Base-by-base conservation (phyloP, 345 rosid species). In the Eucalyptus caleyi region DNA sequence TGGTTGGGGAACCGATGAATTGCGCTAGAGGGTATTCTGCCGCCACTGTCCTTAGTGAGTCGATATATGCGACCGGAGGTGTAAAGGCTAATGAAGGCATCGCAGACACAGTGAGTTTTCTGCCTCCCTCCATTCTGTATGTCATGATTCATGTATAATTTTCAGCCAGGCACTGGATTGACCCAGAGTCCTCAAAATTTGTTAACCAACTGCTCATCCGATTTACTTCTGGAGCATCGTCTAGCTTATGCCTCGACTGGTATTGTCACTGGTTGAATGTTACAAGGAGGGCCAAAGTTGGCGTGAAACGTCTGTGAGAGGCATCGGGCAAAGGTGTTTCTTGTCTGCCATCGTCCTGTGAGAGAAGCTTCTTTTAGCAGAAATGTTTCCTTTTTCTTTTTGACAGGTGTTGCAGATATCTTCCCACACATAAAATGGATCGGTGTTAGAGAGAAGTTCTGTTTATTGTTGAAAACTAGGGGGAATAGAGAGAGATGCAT, bases 51-150 rank as follows among this genome's bases (percentile, higher is more conserved):
- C 88, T 95, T 34, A 93, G 92, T 50, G 96, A 92, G 59, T 91
- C 91, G 11, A 91, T 97, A 87, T 93, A 94, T 87, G 95, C 92
- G 4, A 90, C 95, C 12, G 99, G 98, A 86, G 99, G 99, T 45
- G 87, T 95, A 87, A 88, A 77, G 69, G 62, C 81, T 30, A 94
- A 90, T 53, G 91, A 87, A 26, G 83, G 87, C 91, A 89, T 93
- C 18, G 69, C 93, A 50, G 95, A 93, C 85, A 93, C 94, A 56
- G 98, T 96, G 94, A 40, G 92, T 87, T 87, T 86, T 86, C 77
- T 21, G 37, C 30, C 50, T 10, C 19, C 21, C 49, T 86, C 42
- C 12, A 16, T 86, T 88, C 10, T 49, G 85, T 24, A 5, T 0
- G 5, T 67, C 40, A 2, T 67, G 80, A 32, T 8, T 67, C 40